These are phyloP conservation scores for Elsinoe arachidis DNA, from an alignment of 2,329 filamentous ascomycete genomes.

Conservation along the genomic window DNA sequence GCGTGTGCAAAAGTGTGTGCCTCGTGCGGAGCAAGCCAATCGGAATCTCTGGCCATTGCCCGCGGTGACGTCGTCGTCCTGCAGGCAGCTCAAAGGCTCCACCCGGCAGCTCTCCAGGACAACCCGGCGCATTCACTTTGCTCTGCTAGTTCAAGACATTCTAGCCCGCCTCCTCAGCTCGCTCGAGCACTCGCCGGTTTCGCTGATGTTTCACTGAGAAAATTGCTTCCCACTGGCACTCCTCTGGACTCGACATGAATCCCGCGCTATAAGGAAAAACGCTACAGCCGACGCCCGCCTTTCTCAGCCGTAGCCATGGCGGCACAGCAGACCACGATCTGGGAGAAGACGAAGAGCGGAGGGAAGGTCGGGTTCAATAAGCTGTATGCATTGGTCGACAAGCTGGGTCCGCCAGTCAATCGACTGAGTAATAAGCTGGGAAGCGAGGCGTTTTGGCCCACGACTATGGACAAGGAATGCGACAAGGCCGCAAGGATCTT, in stretches of 20 bases:
- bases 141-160: neutral
- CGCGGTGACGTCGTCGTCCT: neutral
- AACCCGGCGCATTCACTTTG: constrained; percentile 5
- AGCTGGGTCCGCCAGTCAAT: constrained; percentile 63
- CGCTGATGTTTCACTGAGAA: neutral
- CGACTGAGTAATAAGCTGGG: constrained; percentile 73
- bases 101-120: constrained; percentile 5
- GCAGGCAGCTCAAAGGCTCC: neutral
- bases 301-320: constrained; percentile 14
- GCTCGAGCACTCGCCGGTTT: neutral
- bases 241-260: neutral
- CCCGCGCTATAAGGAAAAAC: neutral
- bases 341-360: constrained; percentile 47
- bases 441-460: constrained; percentile 75
- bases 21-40: neutral
- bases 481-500: constrained; percentile 86
- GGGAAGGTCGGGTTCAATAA: constrained; percentile 66
- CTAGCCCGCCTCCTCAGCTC: neutral
- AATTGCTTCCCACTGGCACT: neutral
- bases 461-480: constrained; percentile 76
- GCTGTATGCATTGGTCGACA: constrained; percentile 58
- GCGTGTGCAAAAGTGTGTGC: neutral
- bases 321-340: constrained; percentile 31
- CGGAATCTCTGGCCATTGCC: neutral
- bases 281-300: neutral